Base-by-base conservation (phyloP, 2,329 filamentous ascomycete genomes). In the Exophiala spinifera region DNA sequence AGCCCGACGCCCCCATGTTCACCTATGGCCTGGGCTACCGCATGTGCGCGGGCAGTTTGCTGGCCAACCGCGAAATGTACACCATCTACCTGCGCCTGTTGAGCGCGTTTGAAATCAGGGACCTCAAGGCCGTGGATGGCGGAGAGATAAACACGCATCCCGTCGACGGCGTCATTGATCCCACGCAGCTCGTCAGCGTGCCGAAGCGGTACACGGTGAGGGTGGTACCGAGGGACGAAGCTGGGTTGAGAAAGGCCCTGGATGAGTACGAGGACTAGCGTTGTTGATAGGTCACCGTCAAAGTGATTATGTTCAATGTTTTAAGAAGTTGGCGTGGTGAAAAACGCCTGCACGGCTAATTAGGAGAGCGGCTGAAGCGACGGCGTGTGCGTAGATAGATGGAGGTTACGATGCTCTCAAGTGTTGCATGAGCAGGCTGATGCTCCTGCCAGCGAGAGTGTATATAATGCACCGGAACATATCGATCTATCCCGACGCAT, bases 51-150 rank as follows among this genome's bases (percentile, higher is more conserved):
- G 84, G 83, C 34, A 82, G 77, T 1, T 64, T 84, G 36, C 73
- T 86, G 1, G 83, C 83, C 10, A 86, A 86, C 63, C 74, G 83
- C 1, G 84, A 87, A 64, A 72, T 87, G 15, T 87, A 87, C 56
- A 72, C 86, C 8, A 74, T 84, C 10, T 86, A 83, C 63, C 76
- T 86, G 69, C 76, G 84, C 25, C 78, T 83, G 59, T 69, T 87
- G 21, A 82, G 79, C 66, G 80, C 79, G 62, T 85, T 86, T 67
- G 77, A 78, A 56, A 78, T 87, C 51, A 70, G 79, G 49, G 77
- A 77, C 56, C 69, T 75, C 48, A 78, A 79, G 37, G 71, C 78
- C 5, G 75, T 82, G 0, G 81, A 85, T 49, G 59, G 56, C 17
- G 50, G 49, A 3, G 44, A 10, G 5, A 39, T 64, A 14, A 56